Conservation (phyloP, 371 early-diverging fungal species). For the Polyrhizophydium stewartii region DNA sequence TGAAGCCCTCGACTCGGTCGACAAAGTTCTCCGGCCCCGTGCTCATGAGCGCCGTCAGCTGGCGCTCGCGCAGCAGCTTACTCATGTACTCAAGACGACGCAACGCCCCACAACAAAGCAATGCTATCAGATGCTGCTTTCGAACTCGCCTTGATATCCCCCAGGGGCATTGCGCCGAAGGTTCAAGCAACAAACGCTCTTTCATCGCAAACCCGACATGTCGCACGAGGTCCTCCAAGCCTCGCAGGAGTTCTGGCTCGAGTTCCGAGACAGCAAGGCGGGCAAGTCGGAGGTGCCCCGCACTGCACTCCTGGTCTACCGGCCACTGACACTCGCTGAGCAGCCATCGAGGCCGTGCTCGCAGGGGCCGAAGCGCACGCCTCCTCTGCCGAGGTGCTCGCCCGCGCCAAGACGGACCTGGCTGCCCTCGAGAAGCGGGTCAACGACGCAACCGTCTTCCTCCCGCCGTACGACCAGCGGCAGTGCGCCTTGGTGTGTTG, state of each 20-base stretch:
- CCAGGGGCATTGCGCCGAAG: too few species aligned
- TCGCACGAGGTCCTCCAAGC: background rate
- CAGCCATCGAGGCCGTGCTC: too few species aligned
- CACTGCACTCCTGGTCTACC: too few species aligned
- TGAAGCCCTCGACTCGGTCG: conserved; percentile 47
- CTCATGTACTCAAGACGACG: too few species aligned
- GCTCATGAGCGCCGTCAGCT: conserved; percentile 48
- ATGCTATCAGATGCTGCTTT: too few species aligned
- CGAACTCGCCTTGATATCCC: too few species aligned
- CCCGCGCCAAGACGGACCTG: background rate
- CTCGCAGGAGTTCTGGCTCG: background rate
- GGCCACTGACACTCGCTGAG: too few species aligned
- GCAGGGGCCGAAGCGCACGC: too few species aligned
- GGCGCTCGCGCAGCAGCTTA: conserved; percentile 41
- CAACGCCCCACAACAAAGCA: too few species aligned
- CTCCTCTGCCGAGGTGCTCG: background rate
- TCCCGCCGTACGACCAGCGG: conserved; percentile 58
- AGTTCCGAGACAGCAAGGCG: background rate
- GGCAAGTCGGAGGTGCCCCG: background rate
- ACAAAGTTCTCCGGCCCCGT: conserved; percentile 53
- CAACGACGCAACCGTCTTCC: conserved; percentile 48
- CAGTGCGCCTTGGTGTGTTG: conserved; percentile 42
- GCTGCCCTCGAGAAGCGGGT: conserved; percentile 46
- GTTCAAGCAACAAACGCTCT: too few species aligned
- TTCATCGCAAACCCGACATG: too few species aligned